phyloP scores from a whole-genome alignment of 129 eudicot genomes.

The Flaveria ramosissima region DNA sequence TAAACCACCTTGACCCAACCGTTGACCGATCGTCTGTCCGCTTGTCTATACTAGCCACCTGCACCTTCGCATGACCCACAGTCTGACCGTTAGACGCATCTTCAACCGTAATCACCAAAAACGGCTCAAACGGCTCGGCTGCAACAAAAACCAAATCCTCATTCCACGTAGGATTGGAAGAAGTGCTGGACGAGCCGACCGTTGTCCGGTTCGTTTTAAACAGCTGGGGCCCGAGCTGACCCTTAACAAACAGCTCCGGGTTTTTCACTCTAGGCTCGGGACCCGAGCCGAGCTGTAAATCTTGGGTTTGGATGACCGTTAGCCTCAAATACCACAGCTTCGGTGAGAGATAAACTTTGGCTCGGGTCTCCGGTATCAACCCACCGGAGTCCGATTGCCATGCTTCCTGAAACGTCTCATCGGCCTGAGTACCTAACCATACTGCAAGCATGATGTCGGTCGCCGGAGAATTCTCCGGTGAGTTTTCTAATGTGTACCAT shows the following conservation, averaged over 20 bases:
- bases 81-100: conserved; percentile 60
- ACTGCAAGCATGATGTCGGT: conserved; percentile 84
- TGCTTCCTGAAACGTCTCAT: conserved; percentile 91
- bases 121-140: conserved; percentile 97
- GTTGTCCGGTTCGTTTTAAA: conserved; percentile 70
- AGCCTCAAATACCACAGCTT: conserved; percentile 94
- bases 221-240: conserved; percentile 81
- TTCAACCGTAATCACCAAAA: conserved; percentile 69
- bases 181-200: conserved; percentile 47
- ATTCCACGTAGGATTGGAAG: conserved; percentile 82
- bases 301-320: conserved; percentile 95
- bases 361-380: conserved; percentile 79
- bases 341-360: conserved; percentile 87
- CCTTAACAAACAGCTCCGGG: conserved; percentile 77
- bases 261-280: conserved; percentile 50
- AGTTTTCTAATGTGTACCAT: conserved; percentile 79
- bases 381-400: conserved; percentile 99
- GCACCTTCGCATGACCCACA: conserved; percentile 77
- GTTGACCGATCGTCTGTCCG: conserved; percentile 74
- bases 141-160: conserved; percentile 88
- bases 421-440: conserved; percentile 94
- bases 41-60: conserved; percentile 63
- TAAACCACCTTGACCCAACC: conserved; percentile 79
- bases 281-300: conserved; percentile 73
- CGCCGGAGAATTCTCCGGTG: conserved; percentile 37